Percentiles rank a stretch among this genome's conserved stretches.
Evolutionary conservation across 208 protist genomes (phyloP).

Genomic region (Trypanosoma boissoni): DNA sequence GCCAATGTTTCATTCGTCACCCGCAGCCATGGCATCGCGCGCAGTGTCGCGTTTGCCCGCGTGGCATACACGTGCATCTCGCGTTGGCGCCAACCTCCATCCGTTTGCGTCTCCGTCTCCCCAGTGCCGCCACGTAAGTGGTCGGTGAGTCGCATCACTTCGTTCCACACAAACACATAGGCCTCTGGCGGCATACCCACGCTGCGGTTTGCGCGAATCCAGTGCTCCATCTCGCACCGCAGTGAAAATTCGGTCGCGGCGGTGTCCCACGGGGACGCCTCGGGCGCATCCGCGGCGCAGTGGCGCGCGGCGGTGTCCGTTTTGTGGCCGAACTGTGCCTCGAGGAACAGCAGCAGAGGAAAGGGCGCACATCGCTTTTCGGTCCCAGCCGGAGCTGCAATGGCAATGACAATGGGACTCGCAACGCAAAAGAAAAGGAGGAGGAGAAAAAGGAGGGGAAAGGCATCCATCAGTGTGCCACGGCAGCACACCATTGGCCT

Average conservation of each 20-base stretch:
- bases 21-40: constrained; percentile 30
- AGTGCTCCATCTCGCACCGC: constrained; percentile 31
- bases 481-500: too few species aligned
- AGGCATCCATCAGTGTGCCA: neutral
- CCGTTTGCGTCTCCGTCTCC: neutral
- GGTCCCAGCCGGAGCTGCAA: neutral
- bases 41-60: constrained; percentile 29
- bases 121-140: neutral
- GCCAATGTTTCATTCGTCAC: constrained; percentile 23
- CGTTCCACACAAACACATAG: constrained; percentile 20
- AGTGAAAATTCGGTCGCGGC: too few species aligned
- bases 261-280: constrained; percentile 1
- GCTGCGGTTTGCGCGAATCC: constrained; percentile 28
- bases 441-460: neutral
- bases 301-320: neutral
- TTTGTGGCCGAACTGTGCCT: constrained; percentile 12
- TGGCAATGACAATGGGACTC: neutral
- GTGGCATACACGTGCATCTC: constrained; percentile 6
- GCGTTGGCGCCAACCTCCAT: too few species aligned
- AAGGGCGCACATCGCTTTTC: neutral
- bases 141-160: constrained; percentile 19
- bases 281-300: constrained; percentile 13
- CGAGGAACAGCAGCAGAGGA: neutral
- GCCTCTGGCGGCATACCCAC: constrained; percentile 34
- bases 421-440: neutral